Evolutionary conservation across 1,139 yeast species (phyloP), one percentile per base, ranked within the genome.

Genomic region (Debaryomyces fabryi): DNA sequence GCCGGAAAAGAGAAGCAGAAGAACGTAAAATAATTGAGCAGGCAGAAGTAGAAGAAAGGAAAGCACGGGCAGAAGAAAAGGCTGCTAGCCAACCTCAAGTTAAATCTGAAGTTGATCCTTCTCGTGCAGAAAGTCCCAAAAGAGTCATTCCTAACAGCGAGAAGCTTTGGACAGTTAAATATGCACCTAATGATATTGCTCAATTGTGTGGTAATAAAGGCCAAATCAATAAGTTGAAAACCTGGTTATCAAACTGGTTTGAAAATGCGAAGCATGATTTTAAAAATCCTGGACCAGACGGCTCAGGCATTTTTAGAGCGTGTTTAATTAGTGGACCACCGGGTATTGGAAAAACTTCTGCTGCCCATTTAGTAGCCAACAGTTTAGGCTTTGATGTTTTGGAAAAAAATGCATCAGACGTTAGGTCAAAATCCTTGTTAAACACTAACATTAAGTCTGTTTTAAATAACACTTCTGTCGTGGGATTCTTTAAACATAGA

Each of bases 191-290:
- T 1, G 76, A 76, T 38, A 55, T 86, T 44, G 74, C 73, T 36
- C 97, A 93, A 56, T 82, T 93, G 34, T 91, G 97, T 69, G 99
- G 99, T 49, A 93, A 93, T 65, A 90, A 89, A 63, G 83, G 88
- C 1, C 83, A 83, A 47, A 85, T 95, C 3, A 72, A 74, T 35
- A 82, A 83, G 60, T 73, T 93, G 44, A 74, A 76, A 36, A 74
- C 65, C 32, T 93, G 99, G 99, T 75, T 93, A 21, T 67, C 68
- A n/a, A 78, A 81, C 58, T 93, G 98, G 97, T 83, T 81, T 50
- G 69, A 69, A 0, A 78, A 82, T 54, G 71, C 82, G 39, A 79
- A 76, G 50, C 63, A 69, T 15, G 85, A 81, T 1, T 86, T 87
- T 65, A 79, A 79, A 54, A 70, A 68, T 34, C 73, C 83, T 2